Evolutionary conservation across 148 eudicot genomes (phyloP), one percentile per base, ranked within the genome.

Genomic region (Heliosperma pusillum): DNA sequence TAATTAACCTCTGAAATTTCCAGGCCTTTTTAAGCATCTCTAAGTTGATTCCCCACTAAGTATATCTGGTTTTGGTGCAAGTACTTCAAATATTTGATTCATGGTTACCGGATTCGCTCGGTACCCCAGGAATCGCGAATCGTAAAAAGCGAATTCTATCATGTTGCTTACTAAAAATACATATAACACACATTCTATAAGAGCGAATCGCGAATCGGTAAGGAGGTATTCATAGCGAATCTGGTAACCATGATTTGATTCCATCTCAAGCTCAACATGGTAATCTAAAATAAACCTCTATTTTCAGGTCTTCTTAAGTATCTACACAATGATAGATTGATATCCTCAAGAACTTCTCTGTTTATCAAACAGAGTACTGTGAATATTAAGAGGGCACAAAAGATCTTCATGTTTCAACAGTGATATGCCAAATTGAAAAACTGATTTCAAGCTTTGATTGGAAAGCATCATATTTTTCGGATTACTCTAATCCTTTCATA

Each of bases 61-160:
- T 2, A 36, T 57, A 4, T 16, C 57, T 69, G 15, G 10, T 55
- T 40, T 56, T 33, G 25, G 50, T 69, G 33, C 3, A 69, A 2
- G 20, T 75, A 24, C 59, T 42, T 76, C 5, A 57, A 52, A 76
- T 67, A 76, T 71, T 29, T 65, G 75, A 61, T 61, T 60, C 74
- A n/a, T n/a, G n/a, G n/a, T n/a, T n/a, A n/a, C n/a, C n/a, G n/a
- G n/a, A n/a, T n/a, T n/a, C n/a, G n/a, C n/a, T n/a, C n/a, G n/a
- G n/a, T n/a, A n/a, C n/a, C n/a, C n/a, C n/a, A n/a, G n/a, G n/a
- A n/a, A n/a, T n/a, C n/a, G n/a, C n/a, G n/a, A n/a, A n/a, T n/a
- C n/a, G n/a, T n/a, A n/a, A n/a, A n/a, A n/a, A n/a, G n/a, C n/a
- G n/a, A n/a, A n/a, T n/a, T n/a, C n/a, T n/a, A n/a, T n/a, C n/a